phyloP scores from a whole-genome alignment of 139 green algal species.

The Penium margaritaceum region DNA sequence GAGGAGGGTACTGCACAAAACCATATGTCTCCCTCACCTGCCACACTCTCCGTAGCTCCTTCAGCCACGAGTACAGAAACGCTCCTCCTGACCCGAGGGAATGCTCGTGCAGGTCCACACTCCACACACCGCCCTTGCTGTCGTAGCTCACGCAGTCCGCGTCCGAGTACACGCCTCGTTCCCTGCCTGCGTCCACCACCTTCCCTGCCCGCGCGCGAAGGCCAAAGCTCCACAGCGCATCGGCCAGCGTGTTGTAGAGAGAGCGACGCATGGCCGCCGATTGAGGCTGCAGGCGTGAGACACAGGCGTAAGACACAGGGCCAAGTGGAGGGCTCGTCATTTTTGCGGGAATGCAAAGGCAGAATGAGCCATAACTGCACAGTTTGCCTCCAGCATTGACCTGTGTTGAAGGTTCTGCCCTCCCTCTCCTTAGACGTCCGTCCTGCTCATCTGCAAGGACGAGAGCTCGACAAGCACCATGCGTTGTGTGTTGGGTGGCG shows the following conservation, averaged over 20 bases:
- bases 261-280: slow-evolving; percentile 23
- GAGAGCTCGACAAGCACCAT: too few species aligned
- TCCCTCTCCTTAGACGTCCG: too few species aligned
- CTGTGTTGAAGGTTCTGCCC: too few species aligned
- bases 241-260: slow-evolving; percentile 41
- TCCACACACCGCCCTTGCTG: slow-evolving; percentile 20
- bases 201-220: slow-evolving; percentile 14
- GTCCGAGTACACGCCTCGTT: slow-evolving; percentile 14
- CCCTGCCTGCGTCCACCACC: slow-evolving; percentile 19
- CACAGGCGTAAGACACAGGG: too few species aligned
- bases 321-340: too few species aligned
- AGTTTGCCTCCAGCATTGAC: too few species aligned
- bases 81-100: slow-evolving; percentile 27
- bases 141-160: slow-evolving; percentile 8
- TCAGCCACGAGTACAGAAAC: slow-evolving; percentile 28
- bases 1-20: too few species aligned
- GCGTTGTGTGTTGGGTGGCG: too few species aligned
- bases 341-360: too few species aligned
- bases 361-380: too few species aligned
- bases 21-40: slow-evolving; percentile 26
- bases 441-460: too few species aligned
- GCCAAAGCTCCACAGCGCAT: slow-evolving; percentile 41
- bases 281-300: too few species aligned
- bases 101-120: slow-evolving; percentile 33
- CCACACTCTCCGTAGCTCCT: slow-evolving; percentile 25